Evolutionary conservation across 805 yeast genomes (phyloP).

Genomic region (Wickerhamomyces ciferrii): DNA sequence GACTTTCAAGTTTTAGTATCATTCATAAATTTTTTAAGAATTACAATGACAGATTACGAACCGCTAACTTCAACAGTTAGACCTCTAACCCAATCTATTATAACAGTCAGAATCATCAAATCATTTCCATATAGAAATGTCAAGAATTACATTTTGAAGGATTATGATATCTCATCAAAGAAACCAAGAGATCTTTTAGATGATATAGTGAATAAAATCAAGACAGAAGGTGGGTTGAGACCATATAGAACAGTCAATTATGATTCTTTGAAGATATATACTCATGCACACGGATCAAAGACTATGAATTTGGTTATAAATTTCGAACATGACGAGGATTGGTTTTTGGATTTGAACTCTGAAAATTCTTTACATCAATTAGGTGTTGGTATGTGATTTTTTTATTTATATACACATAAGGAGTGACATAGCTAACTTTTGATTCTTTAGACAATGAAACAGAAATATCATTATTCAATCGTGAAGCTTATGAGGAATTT

Average conservation of each 20-base stretch:
- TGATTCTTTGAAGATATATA: slow-evolving; percentile 79
- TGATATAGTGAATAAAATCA: slow-evolving; percentile 37
- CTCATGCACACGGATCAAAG: slow-evolving; percentile 93
- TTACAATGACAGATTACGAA: slow-evolving; percentile 31
- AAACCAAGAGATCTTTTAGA: slow-evolving; percentile 63
- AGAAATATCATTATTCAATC: slow-evolving; percentile 79
- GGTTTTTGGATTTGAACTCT: slow-evolving; percentile 46
- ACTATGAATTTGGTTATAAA: slow-evolving; percentile 90
- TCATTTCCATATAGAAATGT: slow-evolving; percentile 91
- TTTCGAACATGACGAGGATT: slow-evolving; percentile 68
- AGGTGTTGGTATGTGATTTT: slow-evolving; percentile 23
- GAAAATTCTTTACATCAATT: slow-evolving; percentile 32
- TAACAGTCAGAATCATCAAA: slow-evolving; percentile 84
- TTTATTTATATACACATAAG: slow-evolving; percentile 9
- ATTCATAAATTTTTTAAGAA: no score
- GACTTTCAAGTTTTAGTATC: no score
- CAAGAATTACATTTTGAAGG: slow-evolving; percentile 62
- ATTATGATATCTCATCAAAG: slow-evolving; percentile 64
- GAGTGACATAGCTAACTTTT: slow-evolving; percentile 6
- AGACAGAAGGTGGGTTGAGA: slow-evolving; percentile 62
- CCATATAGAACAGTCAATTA: slow-evolving; percentile 76
- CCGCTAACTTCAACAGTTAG: slow-evolving; percentile 77
- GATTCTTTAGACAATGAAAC: slow-evolving; percentile 70
- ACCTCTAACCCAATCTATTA: slow-evolving; percentile 55
- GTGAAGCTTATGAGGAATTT: slow-evolving; percentile 57